Evolutionary conservation across 2,329 filamentous ascomycete genomes (phyloP), one percentile per base, ranked within the genome.

Genomic region (Sporothrix euskadiensis): DNA sequence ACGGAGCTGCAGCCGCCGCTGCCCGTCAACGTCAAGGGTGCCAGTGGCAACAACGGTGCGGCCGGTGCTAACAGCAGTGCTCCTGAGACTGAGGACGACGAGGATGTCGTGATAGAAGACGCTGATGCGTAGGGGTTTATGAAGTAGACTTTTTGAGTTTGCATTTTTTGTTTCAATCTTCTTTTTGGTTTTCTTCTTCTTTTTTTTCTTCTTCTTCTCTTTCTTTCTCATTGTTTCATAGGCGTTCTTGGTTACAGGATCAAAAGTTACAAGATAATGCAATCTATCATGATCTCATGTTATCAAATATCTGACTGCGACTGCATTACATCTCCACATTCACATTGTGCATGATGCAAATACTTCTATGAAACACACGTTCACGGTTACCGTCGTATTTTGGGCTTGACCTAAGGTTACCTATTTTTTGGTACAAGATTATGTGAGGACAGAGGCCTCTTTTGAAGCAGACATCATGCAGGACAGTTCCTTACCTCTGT

Each of bases 1-100:
- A 91, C 87, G 5, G 87, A 90, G 78, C 83, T 89, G 10, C 80
- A 82, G 26, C 54, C 73, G 44, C 76, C 74, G 10, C 73, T 73
- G 54, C 2, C 71, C 22, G 39, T 49, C 35, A 26, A 52, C 14
- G 52, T 10, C 49, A 73, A 61, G 47, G 41, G n/a, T 22, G 69
- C 73, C 47, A 71, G 30, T 70, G 44, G 63, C 32, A 44, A 19
- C 61, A 59, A 49, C n/a, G 69, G 61, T 22, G 65, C 14, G 26
- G 41, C 54, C 26, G 52, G 16, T 10, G 59, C 69, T 12, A 41
- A 22, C 19, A 73, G 68, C 32, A 70, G 68, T 6, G 35, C 30
- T 12, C 66, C 69, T 35, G 54, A 47, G 49, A 73, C 41, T 12
- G 72, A 71, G 30, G 66, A 69, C 16, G 75, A 71, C 16, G 73